Evolutionary conservation across 116 monocot genomes (phyloP).

Genomic region (Cymodocea nodosa): DNA sequence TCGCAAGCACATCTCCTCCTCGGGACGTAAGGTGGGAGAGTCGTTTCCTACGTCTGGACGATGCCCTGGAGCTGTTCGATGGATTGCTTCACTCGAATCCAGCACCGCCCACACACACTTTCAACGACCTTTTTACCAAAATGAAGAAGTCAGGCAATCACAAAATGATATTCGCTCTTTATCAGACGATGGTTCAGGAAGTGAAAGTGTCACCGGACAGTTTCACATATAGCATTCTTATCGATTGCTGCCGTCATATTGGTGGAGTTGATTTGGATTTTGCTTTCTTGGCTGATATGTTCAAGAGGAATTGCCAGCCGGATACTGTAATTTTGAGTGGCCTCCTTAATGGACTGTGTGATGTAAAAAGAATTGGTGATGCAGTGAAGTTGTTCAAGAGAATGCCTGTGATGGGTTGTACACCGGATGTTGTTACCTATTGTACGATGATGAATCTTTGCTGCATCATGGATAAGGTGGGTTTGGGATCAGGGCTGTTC

Average conservation of each 20-base stretch:
- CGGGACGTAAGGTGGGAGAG: background rate
- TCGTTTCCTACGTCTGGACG: background rate
- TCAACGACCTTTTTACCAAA: constrained; percentile 9
- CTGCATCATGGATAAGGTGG: constrained; percentile 1
- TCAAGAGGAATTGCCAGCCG: background rate
- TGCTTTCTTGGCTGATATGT: constrained; percentile 4
- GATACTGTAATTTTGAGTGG: constrained; percentile 5
- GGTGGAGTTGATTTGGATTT: constrained; percentile 3
- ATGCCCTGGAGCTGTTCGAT: constrained; percentile 2
- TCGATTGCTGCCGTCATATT: constrained; percentile 3
- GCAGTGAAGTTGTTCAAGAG: constrained; percentile 1
- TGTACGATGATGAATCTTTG: background rate
- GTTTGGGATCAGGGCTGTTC: constrained; percentile 6
- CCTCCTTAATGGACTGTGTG: constrained; percentile 4
- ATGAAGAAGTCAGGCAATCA: constrained; percentile 5
- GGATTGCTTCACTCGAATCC: background rate
- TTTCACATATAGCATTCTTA: constrained; percentile 8
- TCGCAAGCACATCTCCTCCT: too few species aligned
- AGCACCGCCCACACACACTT: constrained; percentile 7
- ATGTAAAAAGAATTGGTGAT: background rate
- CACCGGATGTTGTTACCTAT: background rate
- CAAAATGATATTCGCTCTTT: constrained; percentile 1
- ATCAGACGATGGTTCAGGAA: background rate
- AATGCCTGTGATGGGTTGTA: background rate
- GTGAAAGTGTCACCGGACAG: background rate